phyloP scores from a whole-genome alignment of 345 rosid species.

The Triadica sebifera region DNA sequence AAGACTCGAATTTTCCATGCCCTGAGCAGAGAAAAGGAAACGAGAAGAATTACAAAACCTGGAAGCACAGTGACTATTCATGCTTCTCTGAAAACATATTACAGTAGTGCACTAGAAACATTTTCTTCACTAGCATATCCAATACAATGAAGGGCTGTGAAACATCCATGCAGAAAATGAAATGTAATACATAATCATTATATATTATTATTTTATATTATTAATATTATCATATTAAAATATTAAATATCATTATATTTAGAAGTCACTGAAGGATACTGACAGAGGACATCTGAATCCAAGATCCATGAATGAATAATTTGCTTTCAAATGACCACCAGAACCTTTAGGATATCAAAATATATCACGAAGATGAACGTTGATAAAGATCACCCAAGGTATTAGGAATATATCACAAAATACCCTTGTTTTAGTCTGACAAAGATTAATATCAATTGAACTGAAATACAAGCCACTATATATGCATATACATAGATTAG shows the following conservation, averaged over 20 bases:
- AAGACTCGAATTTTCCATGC: conserved; percentile 88
- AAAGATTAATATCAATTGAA: background rate
- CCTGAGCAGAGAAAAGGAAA: conserved; percentile 41
- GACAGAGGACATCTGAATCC: background rate
- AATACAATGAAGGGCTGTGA: background rate
- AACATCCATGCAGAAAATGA: background rate
- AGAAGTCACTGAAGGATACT: background rate
- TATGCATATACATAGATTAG: conserved; percentile 11
- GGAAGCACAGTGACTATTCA: background rate
- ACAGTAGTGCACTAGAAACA: background rate
- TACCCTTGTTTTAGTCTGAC: background rate
- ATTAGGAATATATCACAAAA: background rate
- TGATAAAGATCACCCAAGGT: background rate
- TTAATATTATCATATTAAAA: too few relatives aligned
- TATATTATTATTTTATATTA: too few relatives aligned
- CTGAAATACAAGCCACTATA: background rate
- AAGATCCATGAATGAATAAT: background rate
- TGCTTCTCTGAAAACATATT: background rate
- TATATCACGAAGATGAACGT: background rate
- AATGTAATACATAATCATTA: background rate
- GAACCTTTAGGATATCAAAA: background rate
- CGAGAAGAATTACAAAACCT: conserved; percentile 12
- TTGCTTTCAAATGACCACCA: background rate
- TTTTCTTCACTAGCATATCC: background rate
- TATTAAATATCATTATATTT: background rate